Evolutionary conservation across 75 land plant genomes (phyloP), one percentile per base, ranked within the genome.

Genomic region (Adiantum capillusveneris): DNA sequence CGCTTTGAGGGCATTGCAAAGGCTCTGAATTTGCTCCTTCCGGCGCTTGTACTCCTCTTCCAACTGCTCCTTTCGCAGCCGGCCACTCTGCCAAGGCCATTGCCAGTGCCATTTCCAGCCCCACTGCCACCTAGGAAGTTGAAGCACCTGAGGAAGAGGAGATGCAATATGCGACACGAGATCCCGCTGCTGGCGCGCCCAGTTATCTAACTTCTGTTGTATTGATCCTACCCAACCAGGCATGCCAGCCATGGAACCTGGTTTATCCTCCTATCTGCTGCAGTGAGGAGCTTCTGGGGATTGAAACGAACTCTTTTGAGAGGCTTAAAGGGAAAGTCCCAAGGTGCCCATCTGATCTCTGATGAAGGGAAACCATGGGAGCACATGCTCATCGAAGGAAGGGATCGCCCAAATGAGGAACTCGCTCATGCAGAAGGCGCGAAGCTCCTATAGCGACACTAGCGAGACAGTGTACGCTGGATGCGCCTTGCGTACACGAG

Each of bases 1-100:
- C 18, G 75, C 90, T 75, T 88, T 82, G 20, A 85, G 62, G 29
- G 90, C 84, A 41, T 30, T 49, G 57, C 98, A 85, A 31, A 92
- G 74, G 12, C 78, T 71, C 12, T 76, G 70, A 3, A 92, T 55
- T 56, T 85, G 81, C 52, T 67, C 50, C 46, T 57, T 71, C 66
- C 76, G 28, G 6, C 78, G 53, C 68, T 76, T 68, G 69, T 73
- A 72, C 77, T 88, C 90, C 59, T 92, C 80, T 65, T 84, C 62
- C 22, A 82, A 26, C 67, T 59, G 59, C 65, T 67, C 63, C 44
- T 75, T 67, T 21, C 72, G 63, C 20, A 55, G 41, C 28, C 44
- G 56, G 13, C 25, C 25, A 69, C 22, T 45, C 53, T 69, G 73
- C 79, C 81, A 77, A 2, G 80, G 76, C 88, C 82, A 80, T 56